Evolutionary conservation across 805 yeast genomes (phyloP).

Genomic region (Kodamaea leandrae): DNA sequence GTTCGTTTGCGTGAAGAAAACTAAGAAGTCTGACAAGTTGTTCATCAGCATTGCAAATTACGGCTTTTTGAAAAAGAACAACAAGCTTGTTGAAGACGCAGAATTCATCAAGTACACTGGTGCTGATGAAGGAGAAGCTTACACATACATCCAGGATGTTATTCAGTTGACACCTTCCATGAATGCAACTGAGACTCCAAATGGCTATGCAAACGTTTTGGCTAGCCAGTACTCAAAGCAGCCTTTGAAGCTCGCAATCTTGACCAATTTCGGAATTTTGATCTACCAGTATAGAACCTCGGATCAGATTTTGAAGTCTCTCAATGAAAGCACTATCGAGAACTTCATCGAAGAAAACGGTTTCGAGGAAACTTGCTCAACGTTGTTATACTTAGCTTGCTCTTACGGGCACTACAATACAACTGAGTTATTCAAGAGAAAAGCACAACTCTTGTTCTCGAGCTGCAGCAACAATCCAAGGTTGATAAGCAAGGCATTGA

Average conservation of each 20-base stretch:
- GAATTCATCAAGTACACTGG: constrained; percentile 50
- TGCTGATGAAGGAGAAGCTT: constrained; percentile 19
- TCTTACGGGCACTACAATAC: constrained; percentile 57
- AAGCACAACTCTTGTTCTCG: constrained; percentile 50
- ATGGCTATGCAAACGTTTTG: constrained; percentile 79
- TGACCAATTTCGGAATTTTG: constrained; percentile 77
- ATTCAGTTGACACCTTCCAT: constrained; percentile 67
- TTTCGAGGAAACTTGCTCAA: constrained; percentile 83
- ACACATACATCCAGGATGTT: constrained; percentile 61
- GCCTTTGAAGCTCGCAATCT: constrained; percentile 72
- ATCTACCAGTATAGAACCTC: constrained; percentile 78
- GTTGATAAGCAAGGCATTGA: constrained; percentile 21
- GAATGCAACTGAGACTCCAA: constrained; percentile 70
- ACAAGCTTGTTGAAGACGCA: constrained; percentile 75
- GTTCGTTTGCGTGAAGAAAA: constrained; percentile 63
- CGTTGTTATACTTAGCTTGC: constrained; percentile 81
- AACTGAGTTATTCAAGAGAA: constrained; percentile 42
- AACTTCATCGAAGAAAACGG: constrained; percentile 79
- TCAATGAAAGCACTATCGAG: constrained; percentile 63
- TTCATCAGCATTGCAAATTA: constrained; percentile 82
- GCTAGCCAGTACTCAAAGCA: constrained; percentile 78
- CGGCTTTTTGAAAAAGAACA: constrained; percentile 73
- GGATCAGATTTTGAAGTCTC: constrained; percentile 67
- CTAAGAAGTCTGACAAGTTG: constrained; percentile 45
- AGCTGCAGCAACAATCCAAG: constrained; percentile 55